Evolutionary conservation across 2,329 filamentous ascomycete genomes (phyloP), one percentile per base, ranked within the genome.

Genomic region (Diplodia mutila): DNA sequence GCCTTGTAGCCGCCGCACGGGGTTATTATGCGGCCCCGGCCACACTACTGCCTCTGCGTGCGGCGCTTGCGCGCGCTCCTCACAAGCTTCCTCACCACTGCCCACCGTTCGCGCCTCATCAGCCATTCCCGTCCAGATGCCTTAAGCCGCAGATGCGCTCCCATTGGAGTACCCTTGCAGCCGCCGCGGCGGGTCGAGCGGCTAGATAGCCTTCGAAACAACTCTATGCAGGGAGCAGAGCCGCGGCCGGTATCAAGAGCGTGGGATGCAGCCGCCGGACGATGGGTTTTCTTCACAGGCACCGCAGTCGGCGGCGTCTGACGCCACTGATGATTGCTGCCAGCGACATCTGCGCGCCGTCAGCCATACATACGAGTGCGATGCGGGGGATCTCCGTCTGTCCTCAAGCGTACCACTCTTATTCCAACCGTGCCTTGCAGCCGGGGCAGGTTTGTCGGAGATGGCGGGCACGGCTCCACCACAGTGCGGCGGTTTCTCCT

Each of bases 91-190:
- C 39, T 49, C 57, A 48, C 39, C 34, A 46, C 39, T 32, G 55
- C 55, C 46, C 42, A 51, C 59, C 59, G 59, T 63, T 63, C 49
- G 59, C 59, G 59, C 59, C 59, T 51, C 59, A 51, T 32, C 55
- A 63, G 54, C 54, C 54, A 27, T 18, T 27, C 57, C 55, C n/a
- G 57, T 42, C 34, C n/a, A 6, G 32, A 37, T 37, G 54, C 34
- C 54, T 34, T 46, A 42, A 27, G 25, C 57, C 25, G n/a, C 57
- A 14, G 4, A 9, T 18, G n/a, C 46, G 25, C 42, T 25, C 59
- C 34, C 29, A 63, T 63, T 63, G 59, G 59, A 39, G 59, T 46
- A 51, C 59, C 59, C 59, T 63, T 49, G 59, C 59, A 63, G 59
- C 59, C 59, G 59, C 59, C 59, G 59, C 42, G 11, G 59, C 59